phyloP scores from a whole-genome alignment of 768 basidiomycete genomes.

The Tephrocybe rancida region DNA sequence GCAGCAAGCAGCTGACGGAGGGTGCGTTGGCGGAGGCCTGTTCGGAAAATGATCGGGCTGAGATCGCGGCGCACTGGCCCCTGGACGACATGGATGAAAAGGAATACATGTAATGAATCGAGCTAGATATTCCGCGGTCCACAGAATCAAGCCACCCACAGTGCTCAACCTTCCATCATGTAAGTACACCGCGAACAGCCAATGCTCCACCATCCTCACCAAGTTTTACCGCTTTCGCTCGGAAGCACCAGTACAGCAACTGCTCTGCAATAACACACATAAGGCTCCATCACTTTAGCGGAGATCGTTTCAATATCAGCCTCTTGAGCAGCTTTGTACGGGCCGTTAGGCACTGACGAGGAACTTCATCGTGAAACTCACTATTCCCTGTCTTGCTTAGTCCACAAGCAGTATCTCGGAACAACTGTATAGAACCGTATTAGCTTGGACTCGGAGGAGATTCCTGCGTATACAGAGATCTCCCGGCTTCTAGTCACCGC shows the following conservation, averaged over 20 bases:
- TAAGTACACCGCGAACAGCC: constrained; percentile 14
- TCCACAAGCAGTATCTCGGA: constrained; percentile 16
- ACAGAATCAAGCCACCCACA: neutral
- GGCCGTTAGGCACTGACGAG: neutral
- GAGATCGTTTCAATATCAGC: constrained; percentile 23
- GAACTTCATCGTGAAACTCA: too few species aligned
- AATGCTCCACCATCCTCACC: constrained; percentile 16
- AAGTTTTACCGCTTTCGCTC: constrained; percentile 12
- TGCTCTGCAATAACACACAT: constrained; percentile 20
- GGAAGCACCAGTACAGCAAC: constrained; percentile 18
- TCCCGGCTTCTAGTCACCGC: constrained; percentile 11
- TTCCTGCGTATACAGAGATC: constrained; percentile 14
- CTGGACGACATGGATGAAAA: constrained; percentile 53
- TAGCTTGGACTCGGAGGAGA: neutral
- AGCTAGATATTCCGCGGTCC: neutral
- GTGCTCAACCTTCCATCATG: neutral
- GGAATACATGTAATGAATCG: constrained; percentile 39
- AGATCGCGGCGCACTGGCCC: constrained; percentile 43
- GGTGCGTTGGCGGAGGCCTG: constrained; percentile 26
- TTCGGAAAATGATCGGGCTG: constrained; percentile 38
- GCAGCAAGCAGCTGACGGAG: constrained; percentile 35
- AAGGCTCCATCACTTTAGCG: constrained; percentile 25
- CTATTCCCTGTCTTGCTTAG: constrained; percentile 7
- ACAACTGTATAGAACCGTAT: constrained; percentile 19
- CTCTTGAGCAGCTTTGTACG: constrained; percentile 19